Evolutionary conservation across 2,329 filamentous ascomycete genomes (phyloP), one percentile per base, ranked within the genome.

Genomic region (Ophiocordyceps camponoti-saundersi): DNA sequence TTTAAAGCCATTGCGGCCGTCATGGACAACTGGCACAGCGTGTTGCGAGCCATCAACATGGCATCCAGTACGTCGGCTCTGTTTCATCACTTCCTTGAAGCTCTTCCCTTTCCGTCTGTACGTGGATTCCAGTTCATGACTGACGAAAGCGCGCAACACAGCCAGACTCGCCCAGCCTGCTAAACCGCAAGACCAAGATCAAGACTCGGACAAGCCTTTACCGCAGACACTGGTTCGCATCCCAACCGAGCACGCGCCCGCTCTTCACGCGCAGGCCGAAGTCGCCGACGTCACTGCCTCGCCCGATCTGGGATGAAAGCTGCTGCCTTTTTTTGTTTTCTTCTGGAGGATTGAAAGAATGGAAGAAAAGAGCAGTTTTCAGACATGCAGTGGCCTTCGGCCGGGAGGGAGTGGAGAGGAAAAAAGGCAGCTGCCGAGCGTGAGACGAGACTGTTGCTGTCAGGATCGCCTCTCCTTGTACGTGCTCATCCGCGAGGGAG

Each of bases 151-250:
- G 36, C 41, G 13, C 10, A 11, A 12, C 26, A 47, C 51, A 88
- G 83, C 76, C 48, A 85, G 85, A 69, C 69, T 89, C 23, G 75
- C 83, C 16, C 79, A 74, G 54, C 73, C 79, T 3, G 71, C 72
- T 34, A 40, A 11, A 20, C 6, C 36, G 26, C 26, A 29, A 29
- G 26, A 29, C 8, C 5, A 6, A 29, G 26, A 6, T 29, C 5
- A 29, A 20, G 36, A 40, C 3, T 2, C 20, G 18, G 36, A 39
- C n/a, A 18, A 39, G 16, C 16, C 75, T 40, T 68, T 92, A 40
- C 86, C 86, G 2, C 83, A 90, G 59, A 90, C 85, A 18, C 71
- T 93, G 16, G 86, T 93, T 34, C 78, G 86, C 52, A 90, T 92
- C 53, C 86, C 86, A 1, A 88, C 85, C 16, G 82, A 90, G 53